Base-by-base conservation (phyloP, 179 eudicot species). In the Heliamphora pulchella region DNA sequence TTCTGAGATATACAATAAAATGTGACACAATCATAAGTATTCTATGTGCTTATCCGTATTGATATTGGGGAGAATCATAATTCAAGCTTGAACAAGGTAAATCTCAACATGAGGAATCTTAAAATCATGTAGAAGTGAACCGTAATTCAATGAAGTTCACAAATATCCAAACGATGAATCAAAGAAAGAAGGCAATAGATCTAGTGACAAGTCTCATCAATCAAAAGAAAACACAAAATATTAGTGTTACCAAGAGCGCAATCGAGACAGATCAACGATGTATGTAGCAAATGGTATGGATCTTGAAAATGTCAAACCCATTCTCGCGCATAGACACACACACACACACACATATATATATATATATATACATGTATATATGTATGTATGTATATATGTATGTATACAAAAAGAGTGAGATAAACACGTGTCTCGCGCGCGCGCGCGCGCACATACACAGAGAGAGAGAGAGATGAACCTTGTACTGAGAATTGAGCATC, bases 401-500 rank as follows among this genome's bases (percentile, higher is more conserved):
- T 31, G 31, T 31, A 31, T 31, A 31, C 31, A 31, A 31, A 31
- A 31, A 31, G 31, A 31, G 31, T 31, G 31, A 31, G 31, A 31
- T 31, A 31, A 31, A 31, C 31, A 31, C 31, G 31, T 0, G 31
- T 31, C 31, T 31, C 31, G 31, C 31, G 31, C n/a, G n/a, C n/a
- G n/a, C n/a, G n/a, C n/a, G n/a, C n/a, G n/a, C n/a, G n/a, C n/a
- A n/a, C n/a, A n/a, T n/a, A n/a, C n/a, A n/a, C n/a, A n/a, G n/a
- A 71, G 72, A 66, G 65, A 14, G 51, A 63, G 43, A 17, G 70
- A 55, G 67, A 72, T 63, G 80, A 82, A 89, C 99, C 98, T 96
- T 96, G 89, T 96, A 96, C 90, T 96, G 99, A 65, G 99, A 94
- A 92, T 96, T 96, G 87, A 96, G 99, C 84, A 94, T 98, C 79